Conservation (phyloP, 768 basidiomycete genomes). For the Collybiopsis luxurians region DNA sequence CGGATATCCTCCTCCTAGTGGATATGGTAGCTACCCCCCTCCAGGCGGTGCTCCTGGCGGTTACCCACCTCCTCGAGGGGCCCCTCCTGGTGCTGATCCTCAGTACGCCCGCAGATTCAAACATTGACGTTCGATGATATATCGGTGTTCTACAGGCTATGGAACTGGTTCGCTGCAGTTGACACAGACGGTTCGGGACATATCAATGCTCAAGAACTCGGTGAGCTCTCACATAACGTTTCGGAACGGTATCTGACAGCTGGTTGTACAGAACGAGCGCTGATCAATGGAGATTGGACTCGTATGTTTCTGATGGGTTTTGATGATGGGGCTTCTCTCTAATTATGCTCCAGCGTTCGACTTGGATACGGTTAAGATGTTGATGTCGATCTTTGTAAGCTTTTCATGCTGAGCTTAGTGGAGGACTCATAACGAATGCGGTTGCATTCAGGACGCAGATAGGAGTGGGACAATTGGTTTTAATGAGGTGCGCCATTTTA, state of each 20-base stretch:
- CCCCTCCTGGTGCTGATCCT: conserved; percentile 71
- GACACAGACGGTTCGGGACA: conserved; percentile 68
- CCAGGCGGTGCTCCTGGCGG: conserved; percentile 23
- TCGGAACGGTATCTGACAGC: background rate
- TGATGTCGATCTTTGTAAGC: conserved; percentile 80
- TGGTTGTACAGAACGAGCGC: conserved; percentile 34
- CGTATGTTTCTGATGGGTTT: conserved; percentile 42
- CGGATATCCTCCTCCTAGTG: conserved; percentile 26
- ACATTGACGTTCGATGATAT: background rate
- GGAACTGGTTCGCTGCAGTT: conserved; percentile 70
- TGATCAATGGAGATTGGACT: conserved; percentile 69
- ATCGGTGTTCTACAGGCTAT: conserved; percentile 44
- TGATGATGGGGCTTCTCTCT: background rate
- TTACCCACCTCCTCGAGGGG: conserved; percentile 32
- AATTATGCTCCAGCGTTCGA: conserved; percentile 58
- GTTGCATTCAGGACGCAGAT: conserved; percentile 53
- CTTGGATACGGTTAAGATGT: conserved; percentile 80
- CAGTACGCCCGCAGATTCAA: conserved; percentile 44
- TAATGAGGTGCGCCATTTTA: conserved; percentile 51
- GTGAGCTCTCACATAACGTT: conserved; percentile 37
- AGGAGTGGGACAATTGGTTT: conserved; percentile 78
- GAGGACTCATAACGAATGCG: background rate
- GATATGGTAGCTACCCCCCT: conserved; percentile 24
- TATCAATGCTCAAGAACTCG: conserved; percentile 64
- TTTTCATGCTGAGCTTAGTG: background rate